Conservation (phyloP, 2,329 filamentous ascomycete species). For the Xylariaceae sp. region DNA sequence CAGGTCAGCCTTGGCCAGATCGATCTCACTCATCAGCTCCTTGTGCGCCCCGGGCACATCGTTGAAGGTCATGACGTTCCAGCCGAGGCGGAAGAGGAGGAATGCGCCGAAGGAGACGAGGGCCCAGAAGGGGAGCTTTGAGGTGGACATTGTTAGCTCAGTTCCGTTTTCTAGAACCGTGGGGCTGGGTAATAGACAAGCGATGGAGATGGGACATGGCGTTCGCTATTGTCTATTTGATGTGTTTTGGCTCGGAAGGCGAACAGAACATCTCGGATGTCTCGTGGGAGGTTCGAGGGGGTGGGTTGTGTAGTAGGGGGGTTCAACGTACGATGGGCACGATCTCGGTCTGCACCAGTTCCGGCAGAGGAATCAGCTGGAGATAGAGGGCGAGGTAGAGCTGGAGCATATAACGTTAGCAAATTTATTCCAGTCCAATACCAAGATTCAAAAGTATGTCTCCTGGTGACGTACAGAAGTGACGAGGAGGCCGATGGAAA, state of each 20-base stretch:
- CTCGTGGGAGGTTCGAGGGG: no score
- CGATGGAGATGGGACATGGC: no score
- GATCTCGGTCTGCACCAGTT: slow-evolving; percentile 74
- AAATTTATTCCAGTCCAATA: no score
- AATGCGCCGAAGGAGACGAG: slow-evolving; percentile 88
- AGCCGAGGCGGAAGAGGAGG: slow-evolving; percentile 86
- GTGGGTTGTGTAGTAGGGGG: neutral
- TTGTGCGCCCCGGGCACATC: slow-evolving; percentile 87
- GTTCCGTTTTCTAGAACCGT: no score
- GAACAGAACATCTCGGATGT: no score
- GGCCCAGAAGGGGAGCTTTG: slow-evolving; percentile 85
- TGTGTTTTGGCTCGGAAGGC: no score
- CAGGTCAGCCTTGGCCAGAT: slow-evolving; percentile 70
- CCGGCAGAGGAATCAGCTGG: slow-evolving; percentile 74
- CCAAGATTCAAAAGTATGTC: neutral
- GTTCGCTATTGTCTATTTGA: no score
- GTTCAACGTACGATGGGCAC: slow-evolving; percentile 73
- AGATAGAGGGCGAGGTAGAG: slow-evolving; percentile 86
- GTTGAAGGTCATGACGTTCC: slow-evolving; percentile 93
- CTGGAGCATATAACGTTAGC: slow-evolving; percentile 28
- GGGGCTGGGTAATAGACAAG: no score
- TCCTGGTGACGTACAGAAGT: slow-evolving; percentile 64
- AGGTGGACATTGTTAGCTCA: slow-evolving; percentile 6
- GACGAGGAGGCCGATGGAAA: slow-evolving; percentile 81
- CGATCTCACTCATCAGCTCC: slow-evolving; percentile 83